Conservation (phyloP, 192 early-diverging fungal genomes). For the Dispira parvispora region DNA sequence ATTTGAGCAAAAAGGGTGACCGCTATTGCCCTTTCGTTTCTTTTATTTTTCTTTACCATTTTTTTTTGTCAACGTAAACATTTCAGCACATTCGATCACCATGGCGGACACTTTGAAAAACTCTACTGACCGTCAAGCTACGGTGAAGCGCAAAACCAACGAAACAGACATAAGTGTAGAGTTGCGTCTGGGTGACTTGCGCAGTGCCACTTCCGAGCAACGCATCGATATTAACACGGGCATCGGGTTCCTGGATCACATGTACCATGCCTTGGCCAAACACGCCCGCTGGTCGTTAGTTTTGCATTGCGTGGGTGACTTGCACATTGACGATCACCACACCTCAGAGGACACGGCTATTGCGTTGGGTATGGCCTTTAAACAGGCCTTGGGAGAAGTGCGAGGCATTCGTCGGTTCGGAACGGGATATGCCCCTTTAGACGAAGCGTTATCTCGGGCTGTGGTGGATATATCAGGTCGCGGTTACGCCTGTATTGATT, state of each 20-base stretch:
- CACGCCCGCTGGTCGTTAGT: constrained; percentile 82
- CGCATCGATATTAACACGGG: constrained; percentile 71
- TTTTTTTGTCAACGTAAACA: too few relatives aligned
- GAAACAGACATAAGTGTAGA: constrained; percentile 78
- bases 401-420: constrained; percentile 86
- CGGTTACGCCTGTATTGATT: constrained; percentile 61
- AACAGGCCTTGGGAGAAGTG: constrained; percentile 75
- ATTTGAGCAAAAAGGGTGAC: too few relatives aligned
- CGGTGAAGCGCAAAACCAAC: constrained; percentile 70
- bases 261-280: constrained; percentile 96
- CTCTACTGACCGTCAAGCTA: constrained; percentile 27
- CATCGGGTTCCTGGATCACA: constrained; percentile 98
- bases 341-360: constrained; percentile 92
- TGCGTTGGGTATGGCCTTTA: constrained; percentile 84
- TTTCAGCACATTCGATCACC: too few relatives aligned
- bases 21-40: too few relatives aligned
- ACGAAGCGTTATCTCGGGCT: constrained; percentile 86
- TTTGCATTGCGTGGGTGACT: constrained; percentile 75
- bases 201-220: constrained; percentile 34
- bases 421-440: constrained; percentile 85
- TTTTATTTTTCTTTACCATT: background rate
- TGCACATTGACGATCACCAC: constrained; percentile 98
- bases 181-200: constrained; percentile 34
- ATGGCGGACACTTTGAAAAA: too few relatives aligned
- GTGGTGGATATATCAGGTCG: constrained; percentile 97